A percentile compares a stretch with the other conserved stretches of the same genome.
phyloP scores from a whole-genome alignment of 2,329 filamentous ascomycete genomes.

The Alternaria panax region DNA sequence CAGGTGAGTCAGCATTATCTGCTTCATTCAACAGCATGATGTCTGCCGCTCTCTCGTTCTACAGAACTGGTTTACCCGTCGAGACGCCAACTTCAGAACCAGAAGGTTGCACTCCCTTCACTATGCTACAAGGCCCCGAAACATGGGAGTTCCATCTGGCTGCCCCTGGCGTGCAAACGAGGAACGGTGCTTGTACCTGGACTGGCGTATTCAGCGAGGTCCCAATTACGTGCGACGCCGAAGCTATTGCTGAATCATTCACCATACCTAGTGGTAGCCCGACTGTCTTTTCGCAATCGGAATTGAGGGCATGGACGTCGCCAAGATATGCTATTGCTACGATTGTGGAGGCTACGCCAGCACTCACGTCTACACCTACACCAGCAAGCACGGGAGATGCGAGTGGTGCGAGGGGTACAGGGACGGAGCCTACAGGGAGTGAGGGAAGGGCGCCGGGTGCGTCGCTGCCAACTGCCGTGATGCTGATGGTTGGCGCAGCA shows the following conservation, averaged over 20 bases:
- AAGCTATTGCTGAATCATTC: background rate
- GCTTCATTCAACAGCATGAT: background rate
- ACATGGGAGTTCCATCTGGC: slow-evolving; percentile 10
- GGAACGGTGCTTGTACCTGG: slow-evolving; percentile 12
- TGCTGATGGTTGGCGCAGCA: slow-evolving; percentile 2
- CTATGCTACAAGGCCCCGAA: slow-evolving; percentile 12
- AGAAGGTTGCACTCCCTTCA: background rate
- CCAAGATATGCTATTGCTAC: slow-evolving; percentile 14
- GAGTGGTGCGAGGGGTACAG: background rate
- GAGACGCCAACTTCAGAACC: too few species aligned
- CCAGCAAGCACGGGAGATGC: background rate
- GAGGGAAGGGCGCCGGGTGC: background rate
- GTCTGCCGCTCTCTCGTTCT: too few species aligned
- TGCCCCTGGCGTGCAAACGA: background rate
- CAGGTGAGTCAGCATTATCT: background rate
- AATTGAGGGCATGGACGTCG: background rate
- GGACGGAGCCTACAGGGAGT: background rate
- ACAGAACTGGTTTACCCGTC: too few species aligned
- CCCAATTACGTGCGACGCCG: slow-evolving; percentile 9
- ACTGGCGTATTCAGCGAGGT: slow-evolving; percentile 11
- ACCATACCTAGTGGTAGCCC: background rate
- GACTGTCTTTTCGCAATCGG: background rate
- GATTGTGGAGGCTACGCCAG: background rate
- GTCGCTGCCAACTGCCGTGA: background rate
- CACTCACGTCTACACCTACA: background rate